These are phyloP conservation scores for Apiotrichum veenhuisii DNA, from an alignment of 1,284 basidiomycete genomes.

Conservation along the genomic window DNA sequence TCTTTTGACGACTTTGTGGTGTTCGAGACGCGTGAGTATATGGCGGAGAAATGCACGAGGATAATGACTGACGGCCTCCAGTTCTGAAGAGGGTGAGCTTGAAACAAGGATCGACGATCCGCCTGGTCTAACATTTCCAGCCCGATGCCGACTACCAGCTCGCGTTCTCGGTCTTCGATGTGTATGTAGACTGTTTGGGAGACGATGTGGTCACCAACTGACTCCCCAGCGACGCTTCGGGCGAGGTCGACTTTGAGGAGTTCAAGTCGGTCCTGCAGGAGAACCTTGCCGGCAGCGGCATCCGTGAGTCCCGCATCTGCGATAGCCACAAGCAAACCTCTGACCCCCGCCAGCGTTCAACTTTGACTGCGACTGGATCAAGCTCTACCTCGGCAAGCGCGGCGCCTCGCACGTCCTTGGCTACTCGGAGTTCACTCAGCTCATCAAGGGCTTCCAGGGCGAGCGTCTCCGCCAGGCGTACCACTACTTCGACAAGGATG, in stretches of 20 bases:
- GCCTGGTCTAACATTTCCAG: slow-evolving; percentile 46
- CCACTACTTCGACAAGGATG: slow-evolving; percentile 78
- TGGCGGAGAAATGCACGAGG: not conserved
- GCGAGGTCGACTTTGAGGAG: slow-evolving; percentile 83
- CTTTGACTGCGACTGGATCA: slow-evolving; percentile 93
- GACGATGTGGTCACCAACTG: not conserved
- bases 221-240: slow-evolving; percentile 67
- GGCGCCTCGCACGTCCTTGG: slow-evolving; percentile 84
- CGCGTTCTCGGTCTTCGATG: slow-evolving; percentile 93
- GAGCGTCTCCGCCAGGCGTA: slow-evolving; percentile 92
- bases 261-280: slow-evolving; percentile 85
- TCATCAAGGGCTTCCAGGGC: slow-evolving; percentile 95
- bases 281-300: slow-evolving; percentile 61
- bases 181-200: slow-evolving; percentile 56
- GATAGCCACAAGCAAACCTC: not conserved
- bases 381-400: slow-evolving; percentile 85
- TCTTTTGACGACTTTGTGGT: slow-evolving; percentile 93
- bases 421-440: slow-evolving; percentile 85
- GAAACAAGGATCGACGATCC: not conserved
- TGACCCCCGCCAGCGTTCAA: slow-evolving; percentile 71
- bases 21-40: slow-evolving; percentile 66
- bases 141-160: slow-evolving; percentile 94
- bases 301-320: slow-evolving; percentile 53
- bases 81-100: slow-evolving; percentile 41
- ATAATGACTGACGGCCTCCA: slow-evolving; percentile 12